Evolutionary conservation across 1,284 basidiomycete species (phyloP), one percentile per base, ranked within the genome.

Genomic region (Somion occarium): DNA sequence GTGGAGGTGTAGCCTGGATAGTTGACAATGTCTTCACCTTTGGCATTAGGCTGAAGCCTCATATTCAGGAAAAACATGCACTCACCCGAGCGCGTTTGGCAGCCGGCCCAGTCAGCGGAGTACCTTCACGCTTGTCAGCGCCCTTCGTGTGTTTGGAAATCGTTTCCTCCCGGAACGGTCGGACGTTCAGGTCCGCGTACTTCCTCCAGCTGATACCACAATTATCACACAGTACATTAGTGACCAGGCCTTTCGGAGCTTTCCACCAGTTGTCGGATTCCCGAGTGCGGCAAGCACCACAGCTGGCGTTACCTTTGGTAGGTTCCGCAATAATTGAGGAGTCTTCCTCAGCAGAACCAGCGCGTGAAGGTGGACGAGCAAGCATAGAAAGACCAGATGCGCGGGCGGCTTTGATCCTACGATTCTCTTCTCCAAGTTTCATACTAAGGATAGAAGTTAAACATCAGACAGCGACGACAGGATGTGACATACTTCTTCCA

Each of bases 401-500:
- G 0, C 80, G 78, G 44, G 73, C 67, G 19, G 75, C 72, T 38
- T 73, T 74, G 49, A 79, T 73, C 24, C 73, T 70, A 43, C 69
- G 65, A 63, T 87, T 82, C 63, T 86, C 83, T 64, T 88, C 84
- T 38, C 79, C 75, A 22, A 90, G 73, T 60, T 78, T 83, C 47
- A 70, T 67, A 58, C 86, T 88, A 37, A 34, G 46, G 13, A 22
- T 43, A 18, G 27, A 19, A 52, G 50, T 46, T 12, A 44, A 38
- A 51, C 22, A 7, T 7, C 7, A 34, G 30, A n/a, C n/a, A 48
- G 44, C 30, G n/a, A 50, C 39, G 27, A 9, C n/a, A n/a, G n/a
- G n/a, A n/a, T n/a, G n/a, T n/a, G n/a, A 64, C 71, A 34, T 60
- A 88, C 88, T 80, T 89, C 74, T 93, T 93, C 91, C 91, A 93